These are phyloP conservation scores for Rhizopogon parksii DNA, from an alignment of 1,284 basidiomycete species.

Conservation along the genomic window DNA sequence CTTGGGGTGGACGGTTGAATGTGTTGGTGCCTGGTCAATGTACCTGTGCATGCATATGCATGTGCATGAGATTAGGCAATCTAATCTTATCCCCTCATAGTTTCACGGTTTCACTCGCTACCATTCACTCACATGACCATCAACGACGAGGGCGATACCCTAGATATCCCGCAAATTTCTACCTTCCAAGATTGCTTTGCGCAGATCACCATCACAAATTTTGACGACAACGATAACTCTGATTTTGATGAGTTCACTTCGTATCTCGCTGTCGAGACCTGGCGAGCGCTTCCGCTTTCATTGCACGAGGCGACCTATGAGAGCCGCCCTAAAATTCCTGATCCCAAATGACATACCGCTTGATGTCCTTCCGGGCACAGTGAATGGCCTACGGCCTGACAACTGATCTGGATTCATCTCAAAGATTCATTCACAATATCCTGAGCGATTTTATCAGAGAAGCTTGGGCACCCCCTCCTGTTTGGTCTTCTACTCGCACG, in stretches of 20 bases:
- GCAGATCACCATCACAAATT: conserved; percentile 15
- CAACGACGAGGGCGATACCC: conserved; percentile 27
- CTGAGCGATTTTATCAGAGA: conserved; percentile 37
- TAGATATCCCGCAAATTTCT: conserved; percentile 29
- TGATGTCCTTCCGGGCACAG: conserved; percentile 31
- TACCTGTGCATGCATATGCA: background rate
- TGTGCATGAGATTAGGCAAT: background rate
- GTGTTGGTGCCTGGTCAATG: background rate
- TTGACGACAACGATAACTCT: conserved; percentile 19
- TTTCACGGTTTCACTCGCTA: too few species aligned
- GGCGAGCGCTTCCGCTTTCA: conserved; percentile 33
- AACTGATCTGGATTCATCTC: conserved; percentile 34
- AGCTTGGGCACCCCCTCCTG: conserved; percentile 36
- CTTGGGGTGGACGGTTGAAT: too few species aligned
- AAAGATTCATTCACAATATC: conserved; percentile 34
- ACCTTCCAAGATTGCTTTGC: conserved; percentile 44
- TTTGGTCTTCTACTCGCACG: conserved; percentile 33
- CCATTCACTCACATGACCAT: background rate
- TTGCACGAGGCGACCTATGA: background rate
- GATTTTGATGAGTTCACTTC: conserved; percentile 43
- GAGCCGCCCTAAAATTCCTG: conserved; percentile 18
- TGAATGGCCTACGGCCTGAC: conserved; percentile 34
- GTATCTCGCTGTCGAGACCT: conserved; percentile 44
- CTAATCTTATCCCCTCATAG: conserved; percentile 1
- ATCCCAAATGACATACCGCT: conserved; percentile 33